phyloP scores from a whole-genome alignment of 768 basidiomycete genomes.

The Leucocoprinus sp. region DNA sequence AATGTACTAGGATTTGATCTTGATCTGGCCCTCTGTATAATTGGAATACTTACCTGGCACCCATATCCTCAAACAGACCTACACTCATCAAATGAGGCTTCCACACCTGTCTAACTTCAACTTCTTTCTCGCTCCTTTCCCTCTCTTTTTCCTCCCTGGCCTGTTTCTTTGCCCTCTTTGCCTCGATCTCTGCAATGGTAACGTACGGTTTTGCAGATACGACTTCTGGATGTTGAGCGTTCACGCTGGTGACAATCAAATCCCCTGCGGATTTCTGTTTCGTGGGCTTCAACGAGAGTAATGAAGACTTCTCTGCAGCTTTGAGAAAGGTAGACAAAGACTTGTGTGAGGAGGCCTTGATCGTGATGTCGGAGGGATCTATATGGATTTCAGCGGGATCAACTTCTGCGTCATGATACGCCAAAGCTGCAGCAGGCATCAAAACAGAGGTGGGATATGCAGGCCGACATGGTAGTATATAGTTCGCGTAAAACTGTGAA shows the following conservation, averaged over 20 bases:
- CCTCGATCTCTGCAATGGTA: constrained; percentile 62
- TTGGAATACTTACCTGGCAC: constrained; percentile 43
- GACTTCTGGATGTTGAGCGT: constrained; percentile 49
- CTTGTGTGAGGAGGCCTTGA: constrained; percentile 76
- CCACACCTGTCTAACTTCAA: constrained; percentile 64
- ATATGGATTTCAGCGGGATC: constrained; percentile 24
- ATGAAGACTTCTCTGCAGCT: constrained; percentile 58
- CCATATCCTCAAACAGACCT: constrained; percentile 55
- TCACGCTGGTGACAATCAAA: constrained; percentile 46
- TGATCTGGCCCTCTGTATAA: not conserved
- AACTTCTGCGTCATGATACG: constrained; percentile 12
- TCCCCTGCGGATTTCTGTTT: constrained; percentile 41
- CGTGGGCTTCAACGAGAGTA: constrained; percentile 65
- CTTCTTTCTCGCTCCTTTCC: constrained; percentile 35
- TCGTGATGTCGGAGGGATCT: constrained; percentile 44
- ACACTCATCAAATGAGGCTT: constrained; percentile 57
- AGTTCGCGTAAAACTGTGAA: constrained; percentile 64
- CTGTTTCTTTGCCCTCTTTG: constrained; percentile 52
- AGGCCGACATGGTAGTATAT: constrained; percentile 76
- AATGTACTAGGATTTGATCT: not conserved
- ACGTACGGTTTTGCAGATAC: constrained; percentile 27
- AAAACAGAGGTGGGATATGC: constrained; percentile 43
- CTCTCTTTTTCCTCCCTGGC: constrained; percentile 41
- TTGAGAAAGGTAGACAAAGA: constrained; percentile 79
- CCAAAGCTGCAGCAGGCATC: constrained; percentile 19